Percentiles rank a stretch among this genome's conserved stretches.
phyloP scores from a whole-genome alignment of 2,329 filamentous ascomycete species.

The Cryoendolithus antarcticus region DNA sequence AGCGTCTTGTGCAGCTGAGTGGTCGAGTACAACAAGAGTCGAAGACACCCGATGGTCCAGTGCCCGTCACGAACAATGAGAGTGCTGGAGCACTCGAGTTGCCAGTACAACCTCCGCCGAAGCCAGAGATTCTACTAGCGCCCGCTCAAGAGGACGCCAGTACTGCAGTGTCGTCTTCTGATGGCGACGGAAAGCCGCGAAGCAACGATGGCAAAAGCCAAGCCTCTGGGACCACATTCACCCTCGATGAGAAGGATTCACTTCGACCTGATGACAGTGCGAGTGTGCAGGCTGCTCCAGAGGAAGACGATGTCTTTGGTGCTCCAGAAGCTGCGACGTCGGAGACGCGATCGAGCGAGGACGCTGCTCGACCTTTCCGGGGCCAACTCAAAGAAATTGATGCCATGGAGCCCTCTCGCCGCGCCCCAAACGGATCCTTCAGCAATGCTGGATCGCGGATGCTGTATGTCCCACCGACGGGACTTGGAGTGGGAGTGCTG shows the following conservation, averaged over 20 bases:
- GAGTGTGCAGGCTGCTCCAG: slow-evolving; percentile 67
- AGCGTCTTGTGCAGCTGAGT: too few relatives aligned
- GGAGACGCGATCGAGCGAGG: slow-evolving; percentile 68
- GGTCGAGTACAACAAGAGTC: too few relatives aligned
- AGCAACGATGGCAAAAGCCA: slow-evolving; percentile 91
- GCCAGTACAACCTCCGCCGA: too few relatives aligned
- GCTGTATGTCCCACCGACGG: slow-evolving; percentile 22
- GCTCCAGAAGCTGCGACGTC: slow-evolving; percentile 53
- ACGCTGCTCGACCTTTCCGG: slow-evolving; percentile 47
- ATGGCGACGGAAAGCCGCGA: slow-evolving; percentile 50
- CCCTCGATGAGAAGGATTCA: slow-evolving; percentile 93
- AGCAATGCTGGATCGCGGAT: slow-evolving; percentile 7
- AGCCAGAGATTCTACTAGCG: too few relatives aligned
- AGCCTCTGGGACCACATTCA: slow-evolving; percentile 86
- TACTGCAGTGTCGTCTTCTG: slow-evolving; percentile 3
- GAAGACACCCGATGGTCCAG: too few relatives aligned
- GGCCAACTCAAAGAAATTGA: slow-evolving; percentile 45
- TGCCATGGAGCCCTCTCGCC: slow-evolving; percentile 32
- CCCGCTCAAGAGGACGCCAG: too few relatives aligned
- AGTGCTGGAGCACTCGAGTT: too few relatives aligned
- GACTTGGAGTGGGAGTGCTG: slow-evolving; percentile 16
- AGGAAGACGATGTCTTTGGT: slow-evolving; percentile 59
- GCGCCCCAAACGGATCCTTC: slow-evolving; percentile 4
- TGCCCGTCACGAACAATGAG: too few relatives aligned
- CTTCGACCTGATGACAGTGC: slow-evolving; percentile 90